Conservation (phyloP, 331 rosid species). For the Pyracantha coccinea region DNA sequence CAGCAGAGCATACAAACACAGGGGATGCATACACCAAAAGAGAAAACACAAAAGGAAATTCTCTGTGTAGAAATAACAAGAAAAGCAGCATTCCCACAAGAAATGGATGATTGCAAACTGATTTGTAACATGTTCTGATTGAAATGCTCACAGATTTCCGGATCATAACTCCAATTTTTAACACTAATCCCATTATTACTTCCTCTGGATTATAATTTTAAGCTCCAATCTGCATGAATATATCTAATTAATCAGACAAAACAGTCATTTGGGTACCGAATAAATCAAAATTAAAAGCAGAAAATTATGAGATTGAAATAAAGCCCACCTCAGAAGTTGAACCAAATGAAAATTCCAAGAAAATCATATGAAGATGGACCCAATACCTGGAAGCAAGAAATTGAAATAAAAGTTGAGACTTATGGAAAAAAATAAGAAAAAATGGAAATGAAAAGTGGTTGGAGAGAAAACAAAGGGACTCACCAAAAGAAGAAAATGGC, state of each 20-base stretch:
- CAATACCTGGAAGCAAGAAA: conserved; percentile 12
- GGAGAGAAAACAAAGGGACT: background rate
- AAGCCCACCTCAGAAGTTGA: conserved; percentile 31
- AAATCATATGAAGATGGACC: conserved; percentile 22
- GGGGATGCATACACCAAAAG: conserved; percentile 77
- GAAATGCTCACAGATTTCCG: conserved; percentile 36
- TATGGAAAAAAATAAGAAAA: background rate
- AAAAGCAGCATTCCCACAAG: conserved; percentile 43
- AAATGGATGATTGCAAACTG: conserved; percentile 65
- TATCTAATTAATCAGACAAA: background rate
- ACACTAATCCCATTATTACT: conserved; percentile 40
- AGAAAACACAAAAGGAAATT: conserved; percentile 60
- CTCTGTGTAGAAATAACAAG: conserved; percentile 53
- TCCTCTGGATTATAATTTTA: background rate
- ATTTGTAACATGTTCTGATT: conserved; percentile 45
- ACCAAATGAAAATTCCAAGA: conserved; percentile 15
- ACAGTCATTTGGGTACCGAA: background rate
- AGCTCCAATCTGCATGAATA: background rate
- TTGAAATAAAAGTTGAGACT: background rate
- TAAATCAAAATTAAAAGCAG: background rate
- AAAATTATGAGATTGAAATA: background rate
- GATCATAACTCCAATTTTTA: conserved; percentile 39
- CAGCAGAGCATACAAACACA: conserved; percentile 74
- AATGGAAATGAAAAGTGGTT: background rate
- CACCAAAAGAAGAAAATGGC: conserved; percentile 12